phyloP scores from a whole-genome alignment of 139 green algal genomes.

The Diplosphaera chodatii region DNA sequence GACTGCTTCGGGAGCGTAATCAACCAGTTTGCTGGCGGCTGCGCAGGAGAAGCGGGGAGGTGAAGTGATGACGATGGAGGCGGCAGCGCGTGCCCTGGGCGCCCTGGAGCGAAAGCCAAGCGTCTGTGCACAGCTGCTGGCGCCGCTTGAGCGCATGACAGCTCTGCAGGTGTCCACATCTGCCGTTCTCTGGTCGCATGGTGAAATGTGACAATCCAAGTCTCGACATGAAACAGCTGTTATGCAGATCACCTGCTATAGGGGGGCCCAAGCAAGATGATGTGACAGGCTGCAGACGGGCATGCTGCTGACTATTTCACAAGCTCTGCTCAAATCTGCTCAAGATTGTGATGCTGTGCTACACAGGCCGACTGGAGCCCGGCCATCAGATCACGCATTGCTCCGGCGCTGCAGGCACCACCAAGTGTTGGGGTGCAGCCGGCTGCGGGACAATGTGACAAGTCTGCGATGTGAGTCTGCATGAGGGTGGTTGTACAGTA shows the following conservation, averaged over 20 bases:
- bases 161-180: constrained; percentile 10
- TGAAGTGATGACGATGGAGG: constrained; percentile 34
- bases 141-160: constrained; percentile 25
- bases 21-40: no score
- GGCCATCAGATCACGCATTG: not conserved
- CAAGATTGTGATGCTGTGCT: not conserved
- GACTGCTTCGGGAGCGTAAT: no score
- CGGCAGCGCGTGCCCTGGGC: constrained; percentile 19
- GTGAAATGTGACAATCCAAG: not conserved
- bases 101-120: constrained; percentile 13
- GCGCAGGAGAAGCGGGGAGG: not conserved
- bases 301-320: no score
- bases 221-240: not conserved
- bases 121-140: constrained; percentile 4
- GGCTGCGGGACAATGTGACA: no score
- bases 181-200: constrained; percentile 6
- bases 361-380: not conserved
- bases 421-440: no score
- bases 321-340: no score
- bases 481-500: no score
- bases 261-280: no score
- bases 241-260: not conserved
- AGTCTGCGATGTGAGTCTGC: no score
- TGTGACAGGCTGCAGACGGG: no score
- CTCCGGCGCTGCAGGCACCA: no score